Percentiles rank a stretch among this genome's conserved stretches.
These are phyloP conservation scores for Parastagonospora avenae DNA, from an alignment of 2,329 filamentous ascomycete species.

Conservation along the genomic window DNA sequence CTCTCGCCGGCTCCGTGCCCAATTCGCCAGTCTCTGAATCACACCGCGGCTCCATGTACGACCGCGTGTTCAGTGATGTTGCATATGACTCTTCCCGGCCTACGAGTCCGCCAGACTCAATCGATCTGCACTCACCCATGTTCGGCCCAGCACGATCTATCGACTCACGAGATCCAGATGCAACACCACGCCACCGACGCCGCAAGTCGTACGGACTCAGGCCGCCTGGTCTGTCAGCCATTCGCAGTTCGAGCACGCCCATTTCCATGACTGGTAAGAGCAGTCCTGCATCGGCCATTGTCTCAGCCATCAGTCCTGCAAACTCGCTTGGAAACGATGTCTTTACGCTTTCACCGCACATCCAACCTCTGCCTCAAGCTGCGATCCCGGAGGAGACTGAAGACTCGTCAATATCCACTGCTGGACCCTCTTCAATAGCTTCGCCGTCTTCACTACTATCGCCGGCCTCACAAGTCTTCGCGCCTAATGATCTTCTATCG, in stretches of 20 bases:
- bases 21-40: constrained; percentile 80
- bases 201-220: constrained; percentile 35
- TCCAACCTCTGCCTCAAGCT: constrained; percentile 28
- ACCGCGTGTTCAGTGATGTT: constrained; percentile 66
- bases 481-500: constrained; percentile 38
- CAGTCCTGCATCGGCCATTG: constrained; percentile 39
- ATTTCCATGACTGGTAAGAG: constrained; percentile 41
- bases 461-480: constrained; percentile 13
- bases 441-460: constrained; percentile 16
- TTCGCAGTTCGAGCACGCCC: constrained; percentile 41
- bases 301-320: constrained; percentile 38
- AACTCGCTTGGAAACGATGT: constrained; percentile 38
- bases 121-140: constrained; percentile 61
- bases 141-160: constrained; percentile 54
- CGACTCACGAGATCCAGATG: constrained; percentile 25
- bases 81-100: constrained; percentile 72
- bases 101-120: constrained; percentile 77
- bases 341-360: constrained; percentile 32
- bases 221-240: constrained; percentile 34
- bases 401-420: constrained; percentile 19
- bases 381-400: constrained; percentile 46
- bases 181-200: constrained; percentile 17
- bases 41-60: constrained; percentile 75
- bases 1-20: constrained; percentile 72
- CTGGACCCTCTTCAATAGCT: constrained; percentile 29